Base-by-base conservation (phyloP, 2,329 filamentous ascomycete genomes). In the Claviceps citrina region DNA sequence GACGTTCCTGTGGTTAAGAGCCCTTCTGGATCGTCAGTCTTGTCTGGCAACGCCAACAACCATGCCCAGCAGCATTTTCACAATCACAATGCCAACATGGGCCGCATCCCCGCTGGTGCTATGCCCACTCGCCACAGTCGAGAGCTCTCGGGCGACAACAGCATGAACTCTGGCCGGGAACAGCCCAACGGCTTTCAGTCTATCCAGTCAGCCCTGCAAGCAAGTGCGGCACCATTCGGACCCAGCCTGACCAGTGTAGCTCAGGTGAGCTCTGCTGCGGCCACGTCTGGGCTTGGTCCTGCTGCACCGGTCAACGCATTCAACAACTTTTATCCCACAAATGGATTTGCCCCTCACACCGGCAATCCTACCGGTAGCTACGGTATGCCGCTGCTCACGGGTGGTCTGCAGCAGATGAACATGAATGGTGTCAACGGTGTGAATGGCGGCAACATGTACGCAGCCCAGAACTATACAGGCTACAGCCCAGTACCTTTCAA, bases 1-100 rank as follows among this genome's bases (percentile, higher is more conserved):
- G 87, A 96, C 53, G 70, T 95, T 16, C 83, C 86, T 4, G 93
- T 86, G 7, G 67, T 86, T 53, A 93, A 91, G 71, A 80, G 70
- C 48, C 67, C 72, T 40, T 70, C 72, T 40, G 68, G 63, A 36
- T 59, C 70, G 36, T 52, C 55, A 26, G 54, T 59, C 41, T 54
- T 62, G 40, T 57, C 58, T 26, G 55, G 56, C 52, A 71, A 66
- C 45, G 63, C 67, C 43, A 74, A 74, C 56, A 72, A 70, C 44
- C 72, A 76, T 50, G 72, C 72, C 3, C 70, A 75, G 58, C 70
- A 76, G 59, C 72, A 76, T 48, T 69, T 76, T 39, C 82, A 83
- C 54, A 76, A 87, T 49, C 84, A 89, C 62, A 89, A 86, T 57
- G 79, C 80, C 28, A 91, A 76, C 57, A 71, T 91, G 44, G 84